These are phyloP conservation scores for Nicotiana obtusifolia DNA, from an alignment of 257 asterid genomes.

Conservation along the genomic window DNA sequence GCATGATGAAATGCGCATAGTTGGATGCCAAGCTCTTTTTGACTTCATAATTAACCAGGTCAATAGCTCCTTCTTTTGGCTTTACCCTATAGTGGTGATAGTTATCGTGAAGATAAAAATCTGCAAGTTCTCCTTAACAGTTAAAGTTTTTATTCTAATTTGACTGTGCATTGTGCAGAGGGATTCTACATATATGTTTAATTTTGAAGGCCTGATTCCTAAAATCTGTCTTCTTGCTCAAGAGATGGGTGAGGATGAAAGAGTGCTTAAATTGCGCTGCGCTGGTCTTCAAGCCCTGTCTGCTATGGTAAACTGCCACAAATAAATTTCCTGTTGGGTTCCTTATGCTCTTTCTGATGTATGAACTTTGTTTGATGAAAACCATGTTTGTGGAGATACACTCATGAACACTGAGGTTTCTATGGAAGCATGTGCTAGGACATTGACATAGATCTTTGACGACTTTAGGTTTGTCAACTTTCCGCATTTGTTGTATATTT, in stretches of 20 bases:
- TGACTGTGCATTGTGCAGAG: slow-evolving; percentile 31
- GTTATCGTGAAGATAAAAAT: not conserved
- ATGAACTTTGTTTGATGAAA: not conserved
- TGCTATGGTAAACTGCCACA: slow-evolving; percentile 42
- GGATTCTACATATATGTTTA: slow-evolving; percentile 64
- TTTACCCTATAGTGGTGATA: not conserved
- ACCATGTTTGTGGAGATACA: not conserved
- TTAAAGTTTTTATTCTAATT: not conserved
- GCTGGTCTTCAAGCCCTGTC: slow-evolving; percentile 75
- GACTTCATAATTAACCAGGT: slow-evolving; percentile 77
- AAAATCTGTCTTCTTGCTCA: slow-evolving; percentile 65
- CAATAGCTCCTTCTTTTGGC: not conserved
- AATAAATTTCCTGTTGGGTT: not conserved
- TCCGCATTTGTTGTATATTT: not conserved
- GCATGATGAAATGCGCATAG: slow-evolving; percentile 54
- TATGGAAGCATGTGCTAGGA: not conserved
- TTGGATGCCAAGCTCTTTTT: slow-evolving; percentile 65
- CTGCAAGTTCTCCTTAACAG: not conserved
- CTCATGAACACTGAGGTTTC: not conserved
- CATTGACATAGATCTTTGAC: not conserved
- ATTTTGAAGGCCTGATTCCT: slow-evolving; percentile 66
- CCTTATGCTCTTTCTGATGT: not conserved
- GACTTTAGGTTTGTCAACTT: not conserved
- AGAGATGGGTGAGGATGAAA: slow-evolving; percentile 62
- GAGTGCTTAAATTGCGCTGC: slow-evolving; percentile 40